These are phyloP conservation scores for Verticillium klebahnii DNA, from an alignment of 2,329 filamentous ascomycete species.

Conservation along the genomic window DNA sequence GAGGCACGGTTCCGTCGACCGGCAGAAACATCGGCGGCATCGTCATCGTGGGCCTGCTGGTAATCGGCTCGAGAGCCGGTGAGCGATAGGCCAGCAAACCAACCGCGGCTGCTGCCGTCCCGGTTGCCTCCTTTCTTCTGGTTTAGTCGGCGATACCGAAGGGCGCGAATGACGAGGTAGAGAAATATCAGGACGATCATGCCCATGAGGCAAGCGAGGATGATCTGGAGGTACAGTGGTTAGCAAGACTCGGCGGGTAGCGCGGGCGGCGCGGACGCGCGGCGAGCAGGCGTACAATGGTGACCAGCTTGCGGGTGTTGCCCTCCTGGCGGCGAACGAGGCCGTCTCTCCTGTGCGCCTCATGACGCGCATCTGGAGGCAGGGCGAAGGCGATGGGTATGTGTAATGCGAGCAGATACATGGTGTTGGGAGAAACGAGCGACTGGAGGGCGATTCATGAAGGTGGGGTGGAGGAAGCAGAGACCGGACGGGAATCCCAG, in stretches of 20 bases:
- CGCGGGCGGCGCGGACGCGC: neutral
- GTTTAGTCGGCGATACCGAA: neutral
- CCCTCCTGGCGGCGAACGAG: neutral
- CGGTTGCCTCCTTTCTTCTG: neutral
- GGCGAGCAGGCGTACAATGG: neutral
- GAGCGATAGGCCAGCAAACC: conserved; percentile 7
- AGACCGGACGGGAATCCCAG: neutral
- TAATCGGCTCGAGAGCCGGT: conserved; percentile 17
- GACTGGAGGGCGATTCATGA: neutral
- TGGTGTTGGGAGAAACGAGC: neutral
- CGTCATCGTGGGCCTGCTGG: conserved; percentile 24
- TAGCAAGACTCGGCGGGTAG: neutral
- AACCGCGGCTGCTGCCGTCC: conserved; percentile 6
- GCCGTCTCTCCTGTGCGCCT: neutral
- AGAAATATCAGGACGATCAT: neutral
- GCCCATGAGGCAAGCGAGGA: neutral
- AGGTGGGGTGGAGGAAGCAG: neutral
- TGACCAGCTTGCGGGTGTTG: neutral
- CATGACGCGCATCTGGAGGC: neutral
- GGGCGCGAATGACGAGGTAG: neutral
- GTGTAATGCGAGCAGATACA: neutral
- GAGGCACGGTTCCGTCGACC: conserved; percentile 1
- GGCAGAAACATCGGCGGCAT: conserved; percentile 14
- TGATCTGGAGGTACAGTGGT: neutral
- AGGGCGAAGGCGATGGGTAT: neutral